A percentile compares a stretch with the other conserved stretches of the same genome.
Conservation (phyloP, 73 alveolate species). For the Paraurostyla sp. region DNA sequence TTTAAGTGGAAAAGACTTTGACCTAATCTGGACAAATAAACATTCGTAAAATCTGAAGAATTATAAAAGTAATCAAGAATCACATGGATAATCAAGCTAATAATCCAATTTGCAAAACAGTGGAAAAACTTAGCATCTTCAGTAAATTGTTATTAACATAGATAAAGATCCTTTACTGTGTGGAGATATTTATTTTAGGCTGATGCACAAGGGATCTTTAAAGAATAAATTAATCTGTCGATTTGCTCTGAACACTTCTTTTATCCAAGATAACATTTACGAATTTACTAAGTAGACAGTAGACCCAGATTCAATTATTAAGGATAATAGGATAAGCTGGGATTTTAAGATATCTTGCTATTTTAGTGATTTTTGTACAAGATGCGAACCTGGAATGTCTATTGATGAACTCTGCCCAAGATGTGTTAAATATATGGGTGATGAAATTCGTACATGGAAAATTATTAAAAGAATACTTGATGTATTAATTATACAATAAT, state of each 20-base stretch:
- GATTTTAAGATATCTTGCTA: conserved; percentile 51
- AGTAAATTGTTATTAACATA: conserved; percentile 35
- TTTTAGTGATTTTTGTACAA: conserved; percentile 38
- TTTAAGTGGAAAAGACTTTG: conserved; percentile 69
- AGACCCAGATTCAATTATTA: conserved; percentile 72
- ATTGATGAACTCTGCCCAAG: conserved; percentile 28
- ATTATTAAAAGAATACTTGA: conserved; percentile 43
- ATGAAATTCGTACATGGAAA: conserved; percentile 41
- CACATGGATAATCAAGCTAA: not conserved
- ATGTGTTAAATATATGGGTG: conserved; percentile 34
- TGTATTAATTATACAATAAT: not conserved
- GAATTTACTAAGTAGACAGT: conserved; percentile 61
- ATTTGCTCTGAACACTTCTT: conserved; percentile 78
- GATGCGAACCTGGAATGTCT: conserved; percentile 23
- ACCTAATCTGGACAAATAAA: conserved; percentile 56
- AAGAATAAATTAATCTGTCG: conserved; percentile 73
- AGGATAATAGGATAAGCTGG: conserved; percentile 58
- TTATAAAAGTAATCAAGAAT: conserved; percentile 26
- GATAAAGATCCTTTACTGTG: conserved; percentile 17
- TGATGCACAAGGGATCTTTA: conserved; percentile 52
- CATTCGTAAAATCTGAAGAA: conserved; percentile 30
- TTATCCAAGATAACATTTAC: conserved; percentile 63
- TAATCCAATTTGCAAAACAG: not conserved
- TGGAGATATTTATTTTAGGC: conserved; percentile 48
- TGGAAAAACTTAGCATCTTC: conserved; percentile 2